Evolutionary conservation across 2,329 filamentous ascomycete species (phyloP).

Genomic region (Colletotrichum limetticola): DNA sequence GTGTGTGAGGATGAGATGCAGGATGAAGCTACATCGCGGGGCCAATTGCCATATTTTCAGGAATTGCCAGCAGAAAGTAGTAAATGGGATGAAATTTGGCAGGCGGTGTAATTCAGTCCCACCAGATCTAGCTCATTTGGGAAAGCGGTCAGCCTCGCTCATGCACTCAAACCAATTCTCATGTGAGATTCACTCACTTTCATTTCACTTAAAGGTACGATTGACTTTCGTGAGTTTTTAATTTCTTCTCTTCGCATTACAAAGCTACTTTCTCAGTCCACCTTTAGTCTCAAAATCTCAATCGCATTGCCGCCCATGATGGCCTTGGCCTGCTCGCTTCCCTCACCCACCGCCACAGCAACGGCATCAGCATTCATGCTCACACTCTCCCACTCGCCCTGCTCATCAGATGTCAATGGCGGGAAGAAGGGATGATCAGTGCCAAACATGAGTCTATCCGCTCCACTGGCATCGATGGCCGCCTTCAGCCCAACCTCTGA

Average conservation of each 20-base stretch:
- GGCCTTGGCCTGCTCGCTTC: conserved; percentile 56
- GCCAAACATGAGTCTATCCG: conserved; percentile 81
- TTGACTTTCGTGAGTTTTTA: neutral
- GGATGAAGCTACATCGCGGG: conserved; percentile 9
- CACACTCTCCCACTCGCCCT: conserved; percentile 77
- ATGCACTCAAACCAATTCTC: neutral
- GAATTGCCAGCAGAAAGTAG: conserved; percentile 27
- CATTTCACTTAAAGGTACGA: neutral
- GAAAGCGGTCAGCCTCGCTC: conserved; percentile 14
- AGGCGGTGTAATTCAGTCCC: neutral
- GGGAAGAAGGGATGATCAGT: conserved; percentile 89
- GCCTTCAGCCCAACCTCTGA: conserved; percentile 78
- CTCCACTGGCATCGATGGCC: conserved; percentile 72
- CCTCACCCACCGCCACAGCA: conserved; percentile 58
- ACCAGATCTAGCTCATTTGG: rapidly evolving
- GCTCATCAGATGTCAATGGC: conserved; percentile 71
- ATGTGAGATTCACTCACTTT: conserved; percentile 1
- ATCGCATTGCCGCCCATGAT: conserved; percentile 71
- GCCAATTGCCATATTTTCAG: conserved; percentile 31
- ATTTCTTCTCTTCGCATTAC: neutral
- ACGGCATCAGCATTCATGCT: conserved; percentile 63
- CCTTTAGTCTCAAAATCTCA: conserved; percentile 52
- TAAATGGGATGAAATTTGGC: neutral
- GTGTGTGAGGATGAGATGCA: conserved; percentile 2
- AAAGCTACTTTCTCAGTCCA: neutral